Conservation (phyloP, 306 rosid species). For the Rubus idaeus region DNA sequence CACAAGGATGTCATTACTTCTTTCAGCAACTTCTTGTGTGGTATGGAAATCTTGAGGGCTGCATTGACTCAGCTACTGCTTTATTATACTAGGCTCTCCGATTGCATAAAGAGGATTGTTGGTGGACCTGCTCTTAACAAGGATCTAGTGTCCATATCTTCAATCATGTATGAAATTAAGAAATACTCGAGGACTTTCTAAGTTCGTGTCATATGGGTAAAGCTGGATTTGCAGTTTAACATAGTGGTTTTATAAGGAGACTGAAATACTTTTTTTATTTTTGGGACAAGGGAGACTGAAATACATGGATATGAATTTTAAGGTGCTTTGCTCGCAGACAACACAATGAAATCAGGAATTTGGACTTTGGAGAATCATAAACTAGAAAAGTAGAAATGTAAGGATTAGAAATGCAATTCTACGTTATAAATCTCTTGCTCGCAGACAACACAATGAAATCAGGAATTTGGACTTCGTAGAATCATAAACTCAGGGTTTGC, state of each 20-base stretch:
- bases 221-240: not conserved
- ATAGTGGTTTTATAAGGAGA: not conserved
- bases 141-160: conserved; percentile 85
- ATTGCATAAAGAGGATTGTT: conserved; percentile 76
- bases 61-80: conserved; percentile 89
- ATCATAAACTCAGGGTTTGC: not conserved
- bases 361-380: not conserved
- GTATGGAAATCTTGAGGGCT: conserved; percentile 88
- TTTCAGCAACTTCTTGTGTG: conserved; percentile 96
- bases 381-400: too few relatives aligned
- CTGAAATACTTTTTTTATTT: not conserved
- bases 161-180: conserved; percentile 91
- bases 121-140: conserved; percentile 87
- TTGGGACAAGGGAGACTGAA: not conserved
- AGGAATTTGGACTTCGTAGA: not conserved
- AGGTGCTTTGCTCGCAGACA: not conserved
- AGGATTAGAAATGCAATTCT: not conserved
- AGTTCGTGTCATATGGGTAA: conserved; percentile 21
- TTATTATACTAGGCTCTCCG: conserved; percentile 88
- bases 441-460: not conserved
- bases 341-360: not conserved
- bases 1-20: conserved; percentile 98
- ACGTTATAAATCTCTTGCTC: not conserved
- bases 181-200: conserved; percentile 94
- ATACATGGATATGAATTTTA: not conserved